Conservation (phyloP, 768 basidiomycete genomes). For the Hebeloma cylindrosporum region DNA sequence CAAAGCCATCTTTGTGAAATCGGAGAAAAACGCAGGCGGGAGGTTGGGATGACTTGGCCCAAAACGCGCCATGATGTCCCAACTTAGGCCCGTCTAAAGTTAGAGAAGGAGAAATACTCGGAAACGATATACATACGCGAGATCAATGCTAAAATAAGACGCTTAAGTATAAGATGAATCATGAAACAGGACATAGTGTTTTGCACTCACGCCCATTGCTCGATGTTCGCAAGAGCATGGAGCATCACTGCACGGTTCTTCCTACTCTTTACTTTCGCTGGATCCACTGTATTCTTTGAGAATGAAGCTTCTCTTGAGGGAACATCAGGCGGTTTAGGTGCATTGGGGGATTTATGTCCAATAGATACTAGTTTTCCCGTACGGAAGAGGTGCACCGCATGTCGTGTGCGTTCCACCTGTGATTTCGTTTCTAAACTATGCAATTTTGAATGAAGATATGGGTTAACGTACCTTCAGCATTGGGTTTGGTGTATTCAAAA, state of each 20-base stretch:
- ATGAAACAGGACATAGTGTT: background rate
- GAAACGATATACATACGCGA: conserved; percentile 51
- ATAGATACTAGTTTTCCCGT: conserved; percentile 69
- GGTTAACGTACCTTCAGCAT: conserved; percentile 48
- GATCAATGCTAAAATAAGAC: conserved; percentile 53
- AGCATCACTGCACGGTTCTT: conserved; percentile 73
- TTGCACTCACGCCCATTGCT: conserved; percentile 79
- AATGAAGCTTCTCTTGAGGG: conserved; percentile 61
- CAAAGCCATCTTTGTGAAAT: conserved; percentile 81
- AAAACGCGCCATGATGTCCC: conserved; percentile 84
- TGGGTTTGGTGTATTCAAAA: conserved; percentile 74
- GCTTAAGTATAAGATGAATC: background rate
- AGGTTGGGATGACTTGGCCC: conserved; percentile 58
- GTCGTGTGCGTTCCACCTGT: conserved; percentile 67
- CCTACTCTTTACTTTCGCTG: conserved; percentile 55
- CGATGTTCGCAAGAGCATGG: conserved; percentile 82
- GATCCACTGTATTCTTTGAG: conserved; percentile 53
- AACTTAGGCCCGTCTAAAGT: conserved; percentile 38
- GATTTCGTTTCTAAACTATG: background rate
- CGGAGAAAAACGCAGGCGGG: conserved; percentile 74
- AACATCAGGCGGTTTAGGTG: conserved; percentile 57
- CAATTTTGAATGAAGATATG: background rate
- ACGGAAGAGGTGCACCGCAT: conserved; percentile 67
- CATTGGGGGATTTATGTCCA: conserved; percentile 51
- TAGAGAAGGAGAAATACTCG: background rate